Evolutionary conservation across 306 rosid species (phyloP).

Genomic region (Trifolium subterraneum): DNA sequence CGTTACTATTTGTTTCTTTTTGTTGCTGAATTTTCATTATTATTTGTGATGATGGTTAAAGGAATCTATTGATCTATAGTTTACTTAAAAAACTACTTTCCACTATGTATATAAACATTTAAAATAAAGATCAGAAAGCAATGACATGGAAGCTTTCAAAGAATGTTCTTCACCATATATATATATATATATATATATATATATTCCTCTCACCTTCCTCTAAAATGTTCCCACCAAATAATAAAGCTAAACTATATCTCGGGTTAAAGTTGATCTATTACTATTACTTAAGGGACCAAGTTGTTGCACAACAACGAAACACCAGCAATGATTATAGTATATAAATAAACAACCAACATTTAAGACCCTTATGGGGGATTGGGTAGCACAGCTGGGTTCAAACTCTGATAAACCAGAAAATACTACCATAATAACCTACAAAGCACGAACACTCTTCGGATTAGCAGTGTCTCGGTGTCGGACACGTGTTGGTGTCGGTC

Average conservation of each 20-base stretch:
- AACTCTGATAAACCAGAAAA: too few species aligned
- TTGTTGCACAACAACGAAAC: slow-evolving; percentile 2
- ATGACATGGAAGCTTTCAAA: slow-evolving; percentile 1
- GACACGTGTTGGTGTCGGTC: too few species aligned
- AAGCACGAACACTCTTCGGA: too few species aligned
- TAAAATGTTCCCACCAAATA: slow-evolving; percentile 29
- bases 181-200: too few species aligned
- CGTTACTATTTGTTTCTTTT: neutral
- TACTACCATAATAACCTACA: too few species aligned
- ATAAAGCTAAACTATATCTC: slow-evolving; percentile 25
- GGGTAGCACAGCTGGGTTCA: too few species aligned
- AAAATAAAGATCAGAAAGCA: slow-evolving; percentile 2
- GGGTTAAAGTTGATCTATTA: slow-evolving; percentile 3
- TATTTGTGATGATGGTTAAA: slow-evolving; percentile 16
- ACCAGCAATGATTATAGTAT: neutral
- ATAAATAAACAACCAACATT: too few species aligned
- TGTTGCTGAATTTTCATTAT: neutral
- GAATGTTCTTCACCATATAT: neutral
- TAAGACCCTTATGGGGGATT: too few species aligned
- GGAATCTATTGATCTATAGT: slow-evolving; percentile 1
- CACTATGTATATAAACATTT: neutral
- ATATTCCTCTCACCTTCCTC: neutral
- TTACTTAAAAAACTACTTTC: neutral
- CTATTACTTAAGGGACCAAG: neutral
- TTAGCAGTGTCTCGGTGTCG: too few species aligned